These are phyloP conservation scores for Talaromyces islandicus DNA, from an alignment of 2,329 filamentous ascomycete species.

Conservation along the genomic window DNA sequence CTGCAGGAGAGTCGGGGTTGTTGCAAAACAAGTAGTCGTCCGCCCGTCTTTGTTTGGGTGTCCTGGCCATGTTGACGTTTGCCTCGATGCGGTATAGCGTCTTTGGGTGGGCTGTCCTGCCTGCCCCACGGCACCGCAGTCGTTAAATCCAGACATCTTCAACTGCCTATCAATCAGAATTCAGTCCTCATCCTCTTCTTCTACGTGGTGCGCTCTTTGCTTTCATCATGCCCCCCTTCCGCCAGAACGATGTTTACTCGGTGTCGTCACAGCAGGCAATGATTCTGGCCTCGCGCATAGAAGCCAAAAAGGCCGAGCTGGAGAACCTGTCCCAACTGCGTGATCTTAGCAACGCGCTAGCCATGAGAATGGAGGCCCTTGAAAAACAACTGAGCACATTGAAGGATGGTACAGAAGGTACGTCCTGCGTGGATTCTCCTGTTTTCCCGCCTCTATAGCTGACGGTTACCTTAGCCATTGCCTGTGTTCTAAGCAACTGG, in stretches of 20 bases:
- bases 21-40: background rate
- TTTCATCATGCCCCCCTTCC: slow-evolving; percentile 14
- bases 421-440: background rate
- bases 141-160: background rate
- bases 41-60: slow-evolving; percentile 5
- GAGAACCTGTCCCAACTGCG: slow-evolving; percentile 58
- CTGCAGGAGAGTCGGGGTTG: background rate
- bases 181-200: too few species aligned
- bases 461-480: slow-evolving; percentile 45
- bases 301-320: slow-evolving; percentile 58
- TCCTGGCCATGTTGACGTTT: slow-evolving; percentile 32
- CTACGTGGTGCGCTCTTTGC: too few species aligned
- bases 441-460: background rate
- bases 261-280: slow-evolving; percentile 45
- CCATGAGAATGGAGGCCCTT: slow-evolving; percentile 57
- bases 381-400: slow-evolving; percentile 57
- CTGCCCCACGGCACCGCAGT: background rate
- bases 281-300: slow-evolving; percentile 54
- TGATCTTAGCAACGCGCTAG: slow-evolving; percentile 56
- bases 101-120: background rate
- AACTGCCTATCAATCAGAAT: background rate
- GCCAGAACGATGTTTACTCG: slow-evolving; percentile 24
- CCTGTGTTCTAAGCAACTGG: slow-evolving; percentile 63
- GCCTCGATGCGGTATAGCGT: slow-evolving; percentile 25
- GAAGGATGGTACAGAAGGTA: slow-evolving; percentile 58